Conservation (phyloP, 1,284 basidiomycete species). For the Chalciporus sp. region DNA sequence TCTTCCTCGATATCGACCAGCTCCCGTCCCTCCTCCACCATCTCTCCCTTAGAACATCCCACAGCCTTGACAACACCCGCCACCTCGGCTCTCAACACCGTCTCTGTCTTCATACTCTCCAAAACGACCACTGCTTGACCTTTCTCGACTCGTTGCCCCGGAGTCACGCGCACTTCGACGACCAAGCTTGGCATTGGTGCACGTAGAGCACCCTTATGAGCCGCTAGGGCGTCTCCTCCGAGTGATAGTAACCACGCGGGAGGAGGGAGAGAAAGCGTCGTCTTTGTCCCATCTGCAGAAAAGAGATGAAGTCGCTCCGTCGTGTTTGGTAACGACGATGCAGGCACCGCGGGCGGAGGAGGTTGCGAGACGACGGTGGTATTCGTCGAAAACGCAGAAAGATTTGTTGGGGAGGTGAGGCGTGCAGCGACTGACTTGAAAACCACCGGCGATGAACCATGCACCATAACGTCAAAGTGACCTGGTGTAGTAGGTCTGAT, state of each 20-base stretch:
- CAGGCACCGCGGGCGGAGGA: slow-evolving; percentile 51
- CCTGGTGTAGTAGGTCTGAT: slow-evolving; percentile 46
- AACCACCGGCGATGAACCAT: slow-evolving; percentile 36
- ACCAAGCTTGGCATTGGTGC: slow-evolving; percentile 91
- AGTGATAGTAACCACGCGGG: slow-evolving; percentile 70
- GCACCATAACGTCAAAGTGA: slow-evolving; percentile 58
- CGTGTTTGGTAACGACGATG: slow-evolving; percentile 50
- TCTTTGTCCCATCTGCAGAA: slow-evolving; percentile 51
- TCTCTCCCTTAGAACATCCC: slow-evolving; percentile 79
- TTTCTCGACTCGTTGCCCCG: slow-evolving; percentile 77
- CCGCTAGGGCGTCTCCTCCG: slow-evolving; percentile 53
- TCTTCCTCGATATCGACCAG: slow-evolving; percentile 66
- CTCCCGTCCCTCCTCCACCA: slow-evolving; percentile 86
- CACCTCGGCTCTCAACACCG: slow-evolving; percentile 72
- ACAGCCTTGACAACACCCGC: slow-evolving; percentile 72
- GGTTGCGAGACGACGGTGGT: slow-evolving; percentile 76
- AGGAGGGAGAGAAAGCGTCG: slow-evolving; percentile 60
- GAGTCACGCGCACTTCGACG: slow-evolving; percentile 80
- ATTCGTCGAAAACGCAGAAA: slow-evolving; percentile 48
- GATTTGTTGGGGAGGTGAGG: slow-evolving; percentile 52
- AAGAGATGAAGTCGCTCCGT: slow-evolving; percentile 77
- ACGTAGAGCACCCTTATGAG: slow-evolving; percentile 57
- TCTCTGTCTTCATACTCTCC: slow-evolving; percentile 98
- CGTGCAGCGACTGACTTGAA: slow-evolving; percentile 58
- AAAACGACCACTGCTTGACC: slow-evolving; percentile 83